phyloP scores from a whole-genome alignment of 352 stramenopile genomes.

The Elongisporangium undulatum region DNA sequence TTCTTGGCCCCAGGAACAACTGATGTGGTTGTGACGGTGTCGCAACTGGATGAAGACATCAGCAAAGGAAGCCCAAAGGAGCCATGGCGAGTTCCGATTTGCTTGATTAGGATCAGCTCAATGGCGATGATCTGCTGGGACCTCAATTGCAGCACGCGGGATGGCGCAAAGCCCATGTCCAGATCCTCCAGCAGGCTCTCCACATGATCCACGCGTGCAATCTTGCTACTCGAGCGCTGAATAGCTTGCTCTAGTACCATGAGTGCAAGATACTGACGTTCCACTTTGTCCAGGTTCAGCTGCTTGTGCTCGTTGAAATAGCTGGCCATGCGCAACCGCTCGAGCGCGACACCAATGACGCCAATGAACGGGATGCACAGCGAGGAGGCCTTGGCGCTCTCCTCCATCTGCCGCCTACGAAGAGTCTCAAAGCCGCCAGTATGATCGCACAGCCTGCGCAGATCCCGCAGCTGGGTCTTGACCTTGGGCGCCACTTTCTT shows the following conservation, averaged over 20 bases:
- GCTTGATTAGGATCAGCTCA: constrained; percentile 9
- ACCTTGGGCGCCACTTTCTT: constrained; percentile 64
- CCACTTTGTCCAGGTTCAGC: constrained; percentile 55
- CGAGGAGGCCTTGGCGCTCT: constrained; percentile 25
- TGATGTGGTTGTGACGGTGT: not conserved
- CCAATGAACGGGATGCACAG: constrained; percentile 70
- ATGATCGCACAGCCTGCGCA: constrained; percentile 65
- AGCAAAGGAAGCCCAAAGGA: not conserved
- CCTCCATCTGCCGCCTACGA: constrained; percentile 40
- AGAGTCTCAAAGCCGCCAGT: constrained; percentile 68
- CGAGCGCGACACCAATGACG: constrained; percentile 62
- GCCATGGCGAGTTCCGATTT: not conserved
- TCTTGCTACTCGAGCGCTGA: not conserved
- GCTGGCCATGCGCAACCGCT: constrained; percentile 41
- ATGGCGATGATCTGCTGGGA: constrained; percentile 47
- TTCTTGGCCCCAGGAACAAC: constrained; percentile 9
- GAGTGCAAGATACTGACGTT: constrained; percentile 50
- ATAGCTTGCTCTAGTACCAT: constrained; percentile 44
- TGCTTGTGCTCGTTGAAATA: constrained; percentile 36
- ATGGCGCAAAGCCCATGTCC: constrained; percentile 34
- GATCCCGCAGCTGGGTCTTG: constrained; percentile 56
- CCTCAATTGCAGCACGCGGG: constrained; percentile 37
- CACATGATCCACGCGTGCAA: not conserved
- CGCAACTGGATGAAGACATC: not conserved
- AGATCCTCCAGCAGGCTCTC: constrained; percentile 3